Base-by-base conservation (phyloP, 768 basidiomycete species). In the Suillus variegatus region DNA sequence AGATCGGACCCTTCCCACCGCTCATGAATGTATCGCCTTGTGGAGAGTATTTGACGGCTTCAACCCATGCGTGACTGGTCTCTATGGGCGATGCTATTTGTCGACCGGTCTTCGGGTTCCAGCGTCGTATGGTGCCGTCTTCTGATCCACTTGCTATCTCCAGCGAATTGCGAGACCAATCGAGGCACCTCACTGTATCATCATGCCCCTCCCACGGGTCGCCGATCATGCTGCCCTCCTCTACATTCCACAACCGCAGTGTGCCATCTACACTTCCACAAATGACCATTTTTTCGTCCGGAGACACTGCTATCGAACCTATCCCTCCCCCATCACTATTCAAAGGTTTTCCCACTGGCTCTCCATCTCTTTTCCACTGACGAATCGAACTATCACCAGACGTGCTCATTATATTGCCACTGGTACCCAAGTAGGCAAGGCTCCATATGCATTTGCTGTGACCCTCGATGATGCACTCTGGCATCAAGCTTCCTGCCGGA, bases 41-140 rank as follows among this genome's bases (percentile, higher is more conserved):
- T 28, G 52, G 18, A 16, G 52, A 54, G 28, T 54, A 54, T 54
- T 54, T 54, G 28, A 54, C 8, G 4, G 28, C 16, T 3, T n/a
- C 2, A 2, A 54, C 16, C 20, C 10, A 13, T 5, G 2, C 10
- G 6, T 36, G 12, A 14, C 55, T 4, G 2, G 20, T 4, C 6
- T 56, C 2, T 56, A 56, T 56, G 2, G 55, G 20, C 4, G 35
- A 20, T 56, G 6, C 55, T 0, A 36, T 36, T 36, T 22, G 35
- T 36, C 35, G 35, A 4, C 20, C 35, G 14, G 63, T 57, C 40
- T 41, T 20, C 6, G 55, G 47, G 28, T 71, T 62, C 65, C 70
- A 73, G 4, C 67, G 32, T 14, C 64, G 43, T 10, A 69, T 65
- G 10, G 62, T 64, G 4, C 43, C 67, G 38, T 72, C 63, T 4